Evolutionary conservation across 768 basidiomycete genomes (phyloP).

Genomic region (Tricholoma furcatifolium): DNA sequence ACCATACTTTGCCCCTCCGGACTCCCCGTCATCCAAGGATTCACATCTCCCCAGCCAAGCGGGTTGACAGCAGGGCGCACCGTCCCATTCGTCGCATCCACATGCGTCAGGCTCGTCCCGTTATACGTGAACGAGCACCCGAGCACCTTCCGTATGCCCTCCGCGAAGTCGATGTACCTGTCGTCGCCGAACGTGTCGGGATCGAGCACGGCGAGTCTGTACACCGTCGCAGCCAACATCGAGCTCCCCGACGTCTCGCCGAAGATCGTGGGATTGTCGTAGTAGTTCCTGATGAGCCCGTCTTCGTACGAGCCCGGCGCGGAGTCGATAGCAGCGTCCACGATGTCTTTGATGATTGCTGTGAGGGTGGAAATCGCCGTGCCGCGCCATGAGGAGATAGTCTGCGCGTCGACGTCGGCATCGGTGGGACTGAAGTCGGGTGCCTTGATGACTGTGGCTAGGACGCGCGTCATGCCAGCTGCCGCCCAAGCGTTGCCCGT

Average conservation of each 20-base stretch:
- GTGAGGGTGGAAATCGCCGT: conserved; percentile 15
- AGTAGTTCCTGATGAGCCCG: conserved; percentile 19
- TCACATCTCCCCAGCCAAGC: conserved; percentile 28
- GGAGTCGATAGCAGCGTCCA: conserved; percentile 20
- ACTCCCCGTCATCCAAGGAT: conserved; percentile 33
- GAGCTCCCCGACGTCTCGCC: conserved; percentile 23
- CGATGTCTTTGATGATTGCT: conserved; percentile 24
- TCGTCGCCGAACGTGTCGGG: conserved; percentile 24
- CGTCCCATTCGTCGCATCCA: conserved; percentile 28
- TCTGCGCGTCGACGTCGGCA: background rate
- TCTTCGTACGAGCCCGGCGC: conserved; percentile 8
- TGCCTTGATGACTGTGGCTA: conserved; percentile 46
- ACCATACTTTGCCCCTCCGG: conserved; percentile 39
- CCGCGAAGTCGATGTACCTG: conserved; percentile 36
- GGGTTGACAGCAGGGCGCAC: conserved; percentile 38
- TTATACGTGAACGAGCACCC: conserved; percentile 16
- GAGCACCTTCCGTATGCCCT: conserved; percentile 26
- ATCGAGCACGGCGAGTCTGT: conserved; percentile 33
- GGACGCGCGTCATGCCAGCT: conserved; percentile 62
- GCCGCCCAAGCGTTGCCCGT: conserved; percentile 75
- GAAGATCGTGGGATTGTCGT: conserved; percentile 17
- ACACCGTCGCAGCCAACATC: conserved; percentile 21
- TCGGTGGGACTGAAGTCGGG: background rate
- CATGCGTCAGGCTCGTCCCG: conserved; percentile 18
- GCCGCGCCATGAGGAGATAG: conserved; percentile 10